phyloP scores from a whole-genome alignment of 306 rosid genomes.

The Oxytropis ochrocephala region DNA sequence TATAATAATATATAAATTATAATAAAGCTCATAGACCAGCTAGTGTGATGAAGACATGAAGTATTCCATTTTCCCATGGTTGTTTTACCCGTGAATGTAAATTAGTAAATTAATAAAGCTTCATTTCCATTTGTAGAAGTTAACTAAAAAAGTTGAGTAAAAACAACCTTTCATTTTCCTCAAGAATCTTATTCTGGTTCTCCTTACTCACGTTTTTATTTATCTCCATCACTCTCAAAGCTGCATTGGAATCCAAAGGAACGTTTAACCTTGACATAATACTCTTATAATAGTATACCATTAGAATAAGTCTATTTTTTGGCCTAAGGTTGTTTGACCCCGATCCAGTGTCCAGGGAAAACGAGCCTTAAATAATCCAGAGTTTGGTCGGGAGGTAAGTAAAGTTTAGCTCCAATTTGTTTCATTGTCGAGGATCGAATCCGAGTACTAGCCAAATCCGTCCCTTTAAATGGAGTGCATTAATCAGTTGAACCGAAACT shows the following conservation, averaged over 20 bases:
- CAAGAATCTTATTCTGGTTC: background rate
- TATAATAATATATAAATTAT: background rate
- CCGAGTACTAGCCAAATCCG: no score
- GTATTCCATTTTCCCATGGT: background rate
- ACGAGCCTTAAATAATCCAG: no score
- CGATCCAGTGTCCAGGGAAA: no score
- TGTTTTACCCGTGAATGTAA: background rate
- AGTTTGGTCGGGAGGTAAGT: no score
- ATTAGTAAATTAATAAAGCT: background rate
- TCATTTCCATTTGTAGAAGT: background rate
- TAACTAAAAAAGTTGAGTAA: background rate
- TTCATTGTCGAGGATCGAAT: no score
- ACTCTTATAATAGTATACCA: no score
- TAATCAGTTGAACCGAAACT: no score
- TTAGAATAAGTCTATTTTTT: no score
- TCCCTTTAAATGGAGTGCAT: no score
- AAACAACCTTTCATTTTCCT: background rate
- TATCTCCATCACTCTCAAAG: background rate
- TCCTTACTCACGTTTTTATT: background rate
- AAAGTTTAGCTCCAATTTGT: no score
- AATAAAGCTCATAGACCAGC: background rate
- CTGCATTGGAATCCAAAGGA: slow-evolving; percentile 3
- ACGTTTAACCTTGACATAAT: background rate
- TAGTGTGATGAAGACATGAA: no score
- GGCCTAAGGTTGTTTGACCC: no score